These are phyloP conservation scores for Trametes cinnabarina DNA, from an alignment of 768 basidiomycete species.

Conservation along the genomic window DNA sequence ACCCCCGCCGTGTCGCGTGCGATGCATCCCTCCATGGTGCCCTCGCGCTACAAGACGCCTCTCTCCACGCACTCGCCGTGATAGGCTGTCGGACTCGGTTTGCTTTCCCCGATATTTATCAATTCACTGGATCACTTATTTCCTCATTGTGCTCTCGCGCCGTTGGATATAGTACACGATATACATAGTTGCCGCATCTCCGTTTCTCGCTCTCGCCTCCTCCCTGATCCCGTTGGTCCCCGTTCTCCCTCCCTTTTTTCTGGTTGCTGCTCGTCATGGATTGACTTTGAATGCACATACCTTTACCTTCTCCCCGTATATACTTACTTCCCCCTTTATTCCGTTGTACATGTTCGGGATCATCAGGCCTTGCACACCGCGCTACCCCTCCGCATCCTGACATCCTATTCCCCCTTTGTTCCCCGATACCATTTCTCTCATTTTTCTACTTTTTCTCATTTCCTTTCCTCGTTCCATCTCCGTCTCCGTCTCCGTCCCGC, in stretches of 20 bases:
- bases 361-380: conserved; percentile 17
- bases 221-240: conserved; percentile 24
- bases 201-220: conserved; percentile 28
- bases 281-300: conserved; percentile 26
- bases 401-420: conserved; percentile 14
- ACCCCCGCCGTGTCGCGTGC: not conserved
- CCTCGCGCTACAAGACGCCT: conserved; percentile 31
- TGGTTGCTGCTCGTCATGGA: conserved; percentile 20
- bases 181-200: conserved; percentile 27
- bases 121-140: conserved; percentile 23
- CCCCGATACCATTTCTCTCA: conserved; percentile 30
- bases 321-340: conserved; percentile 34
- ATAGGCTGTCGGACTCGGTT: conserved; percentile 17
- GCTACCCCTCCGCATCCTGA: conserved; percentile 19
- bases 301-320: conserved; percentile 22
- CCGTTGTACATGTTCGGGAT: conserved; percentile 19
- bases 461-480: conserved; percentile 3
- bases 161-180: conserved; percentile 26
- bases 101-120: conserved; percentile 21
- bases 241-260: conserved; percentile 19
- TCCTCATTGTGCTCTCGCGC: conserved; percentile 18
- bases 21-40: conserved; percentile 14
- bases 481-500: conserved; percentile 15
- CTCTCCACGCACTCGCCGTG: conserved; percentile 27
- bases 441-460: conserved; percentile 6